Evolutionary conservation across 176 grass and related monocot species (phyloP).

Genomic region (Alloteropsis semialata): DNA sequence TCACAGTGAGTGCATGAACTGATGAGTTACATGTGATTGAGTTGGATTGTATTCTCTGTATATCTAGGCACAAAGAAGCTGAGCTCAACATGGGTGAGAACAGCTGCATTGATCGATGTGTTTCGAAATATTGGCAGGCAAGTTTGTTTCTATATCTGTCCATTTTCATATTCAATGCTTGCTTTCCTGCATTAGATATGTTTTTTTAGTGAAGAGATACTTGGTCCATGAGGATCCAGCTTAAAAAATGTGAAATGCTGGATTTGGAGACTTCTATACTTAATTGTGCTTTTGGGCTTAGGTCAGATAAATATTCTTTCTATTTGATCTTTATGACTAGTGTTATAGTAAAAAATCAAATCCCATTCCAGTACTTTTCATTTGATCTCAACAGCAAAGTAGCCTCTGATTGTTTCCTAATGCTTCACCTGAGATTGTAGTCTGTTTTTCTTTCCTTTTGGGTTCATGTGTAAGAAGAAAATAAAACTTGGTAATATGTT

Average conservation of each 20-base stretch:
- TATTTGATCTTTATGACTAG: background rate
- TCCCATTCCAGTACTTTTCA: background rate
- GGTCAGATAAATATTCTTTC: background rate
- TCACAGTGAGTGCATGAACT: background rate
- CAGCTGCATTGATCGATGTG: slow-evolving; percentile 80
- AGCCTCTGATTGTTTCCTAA: background rate
- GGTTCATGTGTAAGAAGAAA: background rate
- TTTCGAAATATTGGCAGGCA: slow-evolving; percentile 82
- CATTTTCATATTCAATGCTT: background rate
- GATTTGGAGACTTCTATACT: background rate
- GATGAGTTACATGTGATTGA: background rate
- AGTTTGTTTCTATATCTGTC: slow-evolving; percentile 11
- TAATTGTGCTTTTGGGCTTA: background rate
- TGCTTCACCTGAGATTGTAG: background rate
- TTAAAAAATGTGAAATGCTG: background rate
- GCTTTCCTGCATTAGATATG: background rate
- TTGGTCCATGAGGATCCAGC: background rate
- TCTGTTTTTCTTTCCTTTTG: background rate
- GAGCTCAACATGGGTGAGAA: slow-evolving; percentile 85
- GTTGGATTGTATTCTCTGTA: background rate
- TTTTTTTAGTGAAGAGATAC: background rate
- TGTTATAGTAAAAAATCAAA: background rate
- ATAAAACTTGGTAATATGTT: background rate
- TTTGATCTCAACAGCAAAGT: background rate
- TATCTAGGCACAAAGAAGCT: slow-evolving; percentile 66